Evolutionary conservation across 1,284 basidiomycete genomes (phyloP).

Genomic region (Laetiporus sulphureus): DNA sequence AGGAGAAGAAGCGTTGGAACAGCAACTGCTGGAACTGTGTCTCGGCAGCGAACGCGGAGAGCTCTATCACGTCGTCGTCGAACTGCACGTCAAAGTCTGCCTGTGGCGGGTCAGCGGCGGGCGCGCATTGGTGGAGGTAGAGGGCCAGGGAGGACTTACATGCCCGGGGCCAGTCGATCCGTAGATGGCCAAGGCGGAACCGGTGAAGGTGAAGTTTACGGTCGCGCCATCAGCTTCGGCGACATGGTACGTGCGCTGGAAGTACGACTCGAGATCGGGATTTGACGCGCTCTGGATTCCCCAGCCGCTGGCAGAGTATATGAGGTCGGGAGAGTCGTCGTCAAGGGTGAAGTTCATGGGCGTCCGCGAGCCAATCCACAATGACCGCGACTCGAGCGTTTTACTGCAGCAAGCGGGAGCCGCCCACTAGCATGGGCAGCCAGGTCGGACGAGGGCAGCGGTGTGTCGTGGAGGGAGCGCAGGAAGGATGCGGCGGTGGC

Average conservation of each 20-base stretch:
- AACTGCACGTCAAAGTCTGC: slow-evolving; percentile 20
- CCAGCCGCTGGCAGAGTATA: slow-evolving; percentile 22
- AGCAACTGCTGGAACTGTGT: slow-evolving; percentile 20
- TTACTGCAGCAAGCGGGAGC: no score
- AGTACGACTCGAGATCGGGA: slow-evolving; percentile 18
- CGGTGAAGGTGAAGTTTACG: slow-evolving; percentile 18
- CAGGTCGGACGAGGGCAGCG: not conserved
- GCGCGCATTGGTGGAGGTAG: not conserved
- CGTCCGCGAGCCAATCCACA: slow-evolving; percentile 1
- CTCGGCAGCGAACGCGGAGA: slow-evolving; percentile 15
- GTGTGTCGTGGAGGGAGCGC: not conserved
- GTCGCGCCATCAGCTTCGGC: slow-evolving; percentile 19
- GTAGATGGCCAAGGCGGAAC: slow-evolving; percentile 20
- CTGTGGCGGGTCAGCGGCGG: slow-evolving; percentile 9
- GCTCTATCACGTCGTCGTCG: slow-evolving; percentile 16
- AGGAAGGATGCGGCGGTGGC: slow-evolving; percentile 1
- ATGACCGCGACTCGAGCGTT: no score
- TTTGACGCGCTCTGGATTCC: slow-evolving; percentile 15
- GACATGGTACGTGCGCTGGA: slow-evolving; percentile 24
- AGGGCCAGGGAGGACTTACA: slow-evolving; percentile 17
- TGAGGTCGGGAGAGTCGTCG: slow-evolving; percentile 24
- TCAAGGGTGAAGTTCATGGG: slow-evolving; percentile 26
- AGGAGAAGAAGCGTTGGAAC: slow-evolving; percentile 17
- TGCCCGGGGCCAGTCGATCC: slow-evolving; percentile 24
- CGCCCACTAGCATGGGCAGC: not conserved